These are phyloP conservation scores for Nymphaea thermarum DNA, from an alignment of 164 flowering plant species.

Conservation along the genomic window DNA sequence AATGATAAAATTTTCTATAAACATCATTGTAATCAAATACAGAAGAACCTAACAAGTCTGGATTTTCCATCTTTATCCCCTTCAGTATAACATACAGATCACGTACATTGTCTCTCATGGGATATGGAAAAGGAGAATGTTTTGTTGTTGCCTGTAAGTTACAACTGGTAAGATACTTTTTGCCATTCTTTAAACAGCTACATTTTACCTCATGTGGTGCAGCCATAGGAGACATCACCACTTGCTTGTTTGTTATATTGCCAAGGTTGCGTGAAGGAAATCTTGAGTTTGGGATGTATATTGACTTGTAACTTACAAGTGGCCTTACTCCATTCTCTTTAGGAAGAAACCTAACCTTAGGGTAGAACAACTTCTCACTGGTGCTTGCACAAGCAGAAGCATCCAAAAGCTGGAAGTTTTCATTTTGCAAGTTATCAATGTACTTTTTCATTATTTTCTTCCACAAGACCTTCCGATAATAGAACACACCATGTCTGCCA, in stretches of 20 bases:
- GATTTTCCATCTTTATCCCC: constrained; percentile 37
- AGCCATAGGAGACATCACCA: constrained; percentile 23
- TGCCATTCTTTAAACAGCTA: not conserved
- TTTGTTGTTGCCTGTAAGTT: constrained; percentile 12
- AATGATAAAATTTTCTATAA: constrained; percentile 51
- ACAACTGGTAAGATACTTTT: not conserved
- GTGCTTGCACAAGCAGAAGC: constrained; percentile 20
- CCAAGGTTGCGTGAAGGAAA: constrained; percentile 21
- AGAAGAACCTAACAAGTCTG: constrained; percentile 65
- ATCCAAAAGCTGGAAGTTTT: constrained; percentile 29
- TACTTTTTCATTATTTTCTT: constrained; percentile 27
- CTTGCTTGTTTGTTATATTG: no score
- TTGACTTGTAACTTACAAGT: no score
- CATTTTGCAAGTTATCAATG: constrained; percentile 20
- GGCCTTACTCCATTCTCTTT: constrained; percentile 54
- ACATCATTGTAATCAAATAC: constrained; percentile 79
- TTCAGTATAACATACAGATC: constrained; percentile 55
- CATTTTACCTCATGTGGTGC: not conserved
- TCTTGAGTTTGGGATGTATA: constrained; percentile 34
- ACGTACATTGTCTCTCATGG: constrained; percentile 21
- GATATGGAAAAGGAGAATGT: constrained; percentile 33
- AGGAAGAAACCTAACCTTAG: constrained; percentile 66
- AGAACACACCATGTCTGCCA: constrained; percentile 51
- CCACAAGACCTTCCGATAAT: constrained; percentile 63
- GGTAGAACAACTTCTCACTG: constrained; percentile 45